phyloP scores from a whole-genome alignment of 164 flowering plant species.

The Platanus orientalis region DNA sequence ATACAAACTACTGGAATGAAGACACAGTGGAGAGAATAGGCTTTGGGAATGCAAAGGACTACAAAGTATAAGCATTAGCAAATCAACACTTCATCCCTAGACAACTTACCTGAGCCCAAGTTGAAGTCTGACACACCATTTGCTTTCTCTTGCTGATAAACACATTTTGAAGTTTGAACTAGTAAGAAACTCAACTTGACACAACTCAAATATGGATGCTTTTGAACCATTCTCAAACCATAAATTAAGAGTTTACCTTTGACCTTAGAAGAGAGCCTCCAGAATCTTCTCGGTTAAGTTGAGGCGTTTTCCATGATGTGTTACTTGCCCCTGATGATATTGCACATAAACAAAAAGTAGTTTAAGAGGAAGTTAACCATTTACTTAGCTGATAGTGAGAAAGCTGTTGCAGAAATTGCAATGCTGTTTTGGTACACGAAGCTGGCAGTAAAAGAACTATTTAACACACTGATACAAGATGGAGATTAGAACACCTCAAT shows the following conservation, averaged over 20 bases:
- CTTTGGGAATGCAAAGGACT: background rate
- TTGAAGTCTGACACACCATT: constrained; percentile 52
- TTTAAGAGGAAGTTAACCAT: background rate
- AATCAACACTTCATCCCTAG: background rate
- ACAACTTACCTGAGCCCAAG: constrained; percentile 42
- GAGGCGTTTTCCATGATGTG: constrained; percentile 16
- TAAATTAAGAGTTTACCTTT: constrained; percentile 33
- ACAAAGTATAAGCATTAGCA: background rate
- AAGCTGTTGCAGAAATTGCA: too few relatives aligned
- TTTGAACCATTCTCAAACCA: background rate
- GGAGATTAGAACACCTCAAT: too few relatives aligned
- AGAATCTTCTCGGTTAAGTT: constrained; percentile 36
- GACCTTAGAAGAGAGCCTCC: constrained; percentile 22
- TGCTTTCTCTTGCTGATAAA: constrained; percentile 40
- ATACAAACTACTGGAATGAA: constrained; percentile 5
- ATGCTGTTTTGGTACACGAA: too few relatives aligned
- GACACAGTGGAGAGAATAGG: background rate
- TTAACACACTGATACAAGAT: too few relatives aligned
- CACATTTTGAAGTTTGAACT: constrained; percentile 2
- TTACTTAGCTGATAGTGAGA: too few relatives aligned
- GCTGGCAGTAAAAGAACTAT: too few relatives aligned
- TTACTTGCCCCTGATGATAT: constrained; percentile 38
- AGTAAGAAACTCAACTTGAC: background rate
- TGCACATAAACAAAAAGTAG: constrained; percentile 1
- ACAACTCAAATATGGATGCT: background rate